A percentile compares a stretch with the other conserved stretches of the same genome.
phyloP scores from a whole-genome alignment of 2,329 filamentous ascomycete genomes.

The Myriosclerotinia duriaeana region DNA sequence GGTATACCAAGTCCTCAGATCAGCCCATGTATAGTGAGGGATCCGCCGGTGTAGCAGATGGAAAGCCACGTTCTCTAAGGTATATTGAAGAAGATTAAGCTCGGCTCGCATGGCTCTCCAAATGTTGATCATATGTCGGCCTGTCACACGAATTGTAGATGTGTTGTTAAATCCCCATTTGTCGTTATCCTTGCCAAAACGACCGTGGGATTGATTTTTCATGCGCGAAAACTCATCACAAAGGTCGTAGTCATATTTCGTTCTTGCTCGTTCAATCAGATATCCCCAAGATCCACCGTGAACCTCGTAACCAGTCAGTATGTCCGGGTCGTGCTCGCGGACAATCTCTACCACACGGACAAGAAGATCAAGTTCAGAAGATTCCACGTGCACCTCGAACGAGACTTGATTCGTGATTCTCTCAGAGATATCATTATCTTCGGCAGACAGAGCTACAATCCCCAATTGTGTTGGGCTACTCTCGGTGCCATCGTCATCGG shows the following conservation, averaged over 20 bases:
- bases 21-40: slow-evolving; percentile 79
- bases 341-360: slow-evolving; percentile 86
- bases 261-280: slow-evolving; percentile 80
- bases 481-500: slow-evolving; percentile 61
- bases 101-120: slow-evolving; percentile 97
- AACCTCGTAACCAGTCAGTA: slow-evolving; percentile 92
- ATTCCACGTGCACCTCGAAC: slow-evolving; percentile 70
- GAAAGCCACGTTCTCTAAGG: slow-evolving; percentile 92
- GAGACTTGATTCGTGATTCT: slow-evolving; percentile 61
- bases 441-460: slow-evolving; percentile 65
- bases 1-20: slow-evolving; percentile 79
- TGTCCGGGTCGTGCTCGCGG: slow-evolving; percentile 79
- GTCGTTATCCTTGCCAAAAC: slow-evolving; percentile 83
- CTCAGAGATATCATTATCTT: slow-evolving; percentile 56
- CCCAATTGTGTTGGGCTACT: slow-evolving; percentile 62
- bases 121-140: slow-evolving; percentile 93
- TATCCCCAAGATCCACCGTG: slow-evolving; percentile 95
- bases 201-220: slow-evolving; percentile 77
- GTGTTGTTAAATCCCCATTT: slow-evolving; percentile 93
- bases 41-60: slow-evolving; percentile 84
- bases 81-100: slow-evolving; percentile 88
- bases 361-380: slow-evolving; percentile 80
- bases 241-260: slow-evolving; percentile 86
- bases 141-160: slow-evolving; percentile 88
- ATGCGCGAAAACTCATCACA: slow-evolving; percentile 90